Evolutionary conservation across 202 grass and related monocot genomes (phyloP).

Genomic region (Schoenoplectus tabernaemontani): DNA sequence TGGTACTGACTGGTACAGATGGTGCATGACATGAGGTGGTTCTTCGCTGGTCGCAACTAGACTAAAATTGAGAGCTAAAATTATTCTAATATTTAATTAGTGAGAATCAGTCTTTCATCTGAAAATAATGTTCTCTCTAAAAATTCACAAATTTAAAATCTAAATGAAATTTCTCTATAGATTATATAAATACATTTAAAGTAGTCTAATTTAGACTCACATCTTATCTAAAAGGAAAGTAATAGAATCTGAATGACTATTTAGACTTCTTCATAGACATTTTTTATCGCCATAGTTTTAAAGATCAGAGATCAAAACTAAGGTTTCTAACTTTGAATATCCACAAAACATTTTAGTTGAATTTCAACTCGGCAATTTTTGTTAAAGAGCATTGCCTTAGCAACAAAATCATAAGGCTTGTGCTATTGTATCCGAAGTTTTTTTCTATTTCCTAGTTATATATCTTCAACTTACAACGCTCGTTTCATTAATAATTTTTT

Average conservation of each 20-base stretch:
- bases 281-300: neutral
- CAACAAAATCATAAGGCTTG: neutral
- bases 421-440: no score
- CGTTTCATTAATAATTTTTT: neutral
- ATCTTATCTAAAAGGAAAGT: no score
- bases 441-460: no score
- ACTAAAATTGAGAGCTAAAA: neutral
- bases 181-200: no score
- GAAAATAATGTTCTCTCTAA: no score
- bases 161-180: no score
- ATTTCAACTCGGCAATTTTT: neutral
- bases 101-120: no score
- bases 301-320: neutral
- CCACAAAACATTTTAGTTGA: neutral
- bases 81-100: neutral
- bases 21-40: neutral
- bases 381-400: neutral
- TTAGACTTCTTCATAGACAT: neutral
- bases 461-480: neutral
- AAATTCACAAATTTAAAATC: no score
- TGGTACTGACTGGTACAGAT: constrained; percentile 5
- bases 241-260: neutral
- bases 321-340: neutral
- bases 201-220: no score
- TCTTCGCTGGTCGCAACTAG: neutral